These are phyloP conservation scores for Spinacia oleracea DNA, from an alignment of 179 eudicot species.

Conservation along the genomic window DNA sequence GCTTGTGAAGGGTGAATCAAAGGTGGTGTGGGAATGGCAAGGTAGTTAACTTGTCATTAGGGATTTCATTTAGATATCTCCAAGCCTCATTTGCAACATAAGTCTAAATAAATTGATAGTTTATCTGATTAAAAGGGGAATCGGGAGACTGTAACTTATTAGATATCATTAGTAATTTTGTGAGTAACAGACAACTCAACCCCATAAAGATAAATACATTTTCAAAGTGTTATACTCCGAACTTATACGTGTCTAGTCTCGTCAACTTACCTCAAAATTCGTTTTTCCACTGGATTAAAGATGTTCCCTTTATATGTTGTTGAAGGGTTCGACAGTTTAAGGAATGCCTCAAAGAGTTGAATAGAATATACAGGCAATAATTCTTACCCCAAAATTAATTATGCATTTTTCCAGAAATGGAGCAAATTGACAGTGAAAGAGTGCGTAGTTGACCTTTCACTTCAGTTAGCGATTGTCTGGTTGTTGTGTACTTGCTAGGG, in stretches of 20 bases:
- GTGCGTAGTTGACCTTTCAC: not conserved
- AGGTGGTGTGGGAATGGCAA: constrained; percentile 99
- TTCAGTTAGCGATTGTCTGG: not conserved
- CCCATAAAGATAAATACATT: not conserved
- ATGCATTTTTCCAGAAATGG: not conserved
- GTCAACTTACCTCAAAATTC: not conserved
- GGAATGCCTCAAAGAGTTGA: not conserved
- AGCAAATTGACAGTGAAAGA: not conserved
- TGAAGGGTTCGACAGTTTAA: not conserved
- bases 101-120: not conserved
- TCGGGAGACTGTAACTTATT: not conserved
- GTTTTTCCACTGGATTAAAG: not conserved
- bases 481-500: not conserved
- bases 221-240: not conserved
- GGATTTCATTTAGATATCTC: not conserved
- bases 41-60: constrained; percentile 40
- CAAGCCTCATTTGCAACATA: constrained; percentile 13
- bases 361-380: not conserved
- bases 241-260: not conserved
- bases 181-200: not conserved
- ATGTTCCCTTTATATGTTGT: not conserved
- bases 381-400: not conserved
- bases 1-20: constrained; percentile 91
- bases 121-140: not conserved
- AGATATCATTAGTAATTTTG: not conserved